Conservation (phyloP, 208 protist genomes). For the Wallacemonas sp. region DNA sequence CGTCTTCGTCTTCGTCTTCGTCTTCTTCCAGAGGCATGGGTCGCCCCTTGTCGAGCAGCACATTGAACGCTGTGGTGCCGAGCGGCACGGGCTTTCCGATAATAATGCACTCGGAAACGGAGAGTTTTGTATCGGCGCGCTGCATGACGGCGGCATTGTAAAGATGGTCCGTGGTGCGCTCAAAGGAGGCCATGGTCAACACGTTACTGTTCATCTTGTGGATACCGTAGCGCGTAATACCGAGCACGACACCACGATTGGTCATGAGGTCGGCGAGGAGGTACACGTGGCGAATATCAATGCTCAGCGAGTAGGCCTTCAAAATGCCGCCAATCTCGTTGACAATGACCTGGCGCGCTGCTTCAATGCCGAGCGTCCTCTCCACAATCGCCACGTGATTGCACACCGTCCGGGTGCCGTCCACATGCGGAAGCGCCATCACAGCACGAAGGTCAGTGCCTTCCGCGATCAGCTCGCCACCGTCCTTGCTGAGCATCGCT, state of each 20-base stretch:
- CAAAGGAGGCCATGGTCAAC: constrained; percentile 99
- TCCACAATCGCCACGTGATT: constrained; percentile 99
- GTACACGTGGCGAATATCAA: constrained; percentile 98
- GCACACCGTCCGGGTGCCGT: constrained; percentile 85
- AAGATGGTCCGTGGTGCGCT: constrained; percentile 99
- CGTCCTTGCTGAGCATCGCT: constrained; percentile 94
- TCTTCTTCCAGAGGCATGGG: neutral
- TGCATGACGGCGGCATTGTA: constrained; percentile 97
- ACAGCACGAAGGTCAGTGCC: constrained; percentile 92
- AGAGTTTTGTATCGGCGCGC: constrained; percentile 76
- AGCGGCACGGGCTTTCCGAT: constrained; percentile 97
- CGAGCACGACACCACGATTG: constrained; percentile 96
- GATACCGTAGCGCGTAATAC: constrained; percentile 99
- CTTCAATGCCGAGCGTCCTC: constrained; percentile 98
- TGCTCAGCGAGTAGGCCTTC: constrained; percentile 96
- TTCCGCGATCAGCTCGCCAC: constrained; percentile 91
- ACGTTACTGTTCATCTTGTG: constrained; percentile 99
- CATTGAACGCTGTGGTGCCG: constrained; percentile 95
- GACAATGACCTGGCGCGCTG: constrained; percentile 96
- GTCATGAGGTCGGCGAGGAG: constrained; percentile 99
- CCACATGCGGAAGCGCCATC: constrained; percentile 96
- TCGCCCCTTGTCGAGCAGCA: constrained; percentile 65
- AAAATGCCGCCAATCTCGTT: constrained; percentile 97
- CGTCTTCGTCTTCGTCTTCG: neutral
- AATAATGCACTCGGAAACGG: constrained; percentile 99